Evolutionary conservation across 1,284 basidiomycete species (phyloP), one percentile per base, ranked within the genome.

Genomic region (Ganoderma multipileum): DNA sequence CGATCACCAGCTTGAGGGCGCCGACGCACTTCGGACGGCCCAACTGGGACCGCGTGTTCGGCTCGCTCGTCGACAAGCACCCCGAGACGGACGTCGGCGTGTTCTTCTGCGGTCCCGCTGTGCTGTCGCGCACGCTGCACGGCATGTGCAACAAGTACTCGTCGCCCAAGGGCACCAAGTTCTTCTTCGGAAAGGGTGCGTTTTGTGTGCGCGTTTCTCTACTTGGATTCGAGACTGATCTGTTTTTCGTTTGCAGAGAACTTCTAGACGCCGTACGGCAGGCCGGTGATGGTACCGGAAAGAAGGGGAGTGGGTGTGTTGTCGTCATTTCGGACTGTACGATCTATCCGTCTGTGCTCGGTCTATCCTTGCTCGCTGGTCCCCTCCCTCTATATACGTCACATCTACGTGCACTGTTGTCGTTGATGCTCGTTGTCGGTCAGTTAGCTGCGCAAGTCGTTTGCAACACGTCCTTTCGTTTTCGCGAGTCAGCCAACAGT

Each of bases 11-110:
- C 0, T 83, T 97, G 3, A 86, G 94, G 30, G 91, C 95, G 0
- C 95, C 95, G 0, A 97, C 95, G n/a, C 95, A 96, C 81, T 97
- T 93, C 78, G 95, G 95, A 30, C 83, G 95, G 67, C 95, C 95
- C n/a, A 95, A 96, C 79, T 97, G 95, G 95, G 91, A 95, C 75
- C 84, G 87, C 54, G 91, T 95, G 28, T 97, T 95, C 80, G 80
- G 85, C 55, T 90, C 89, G 11, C 87, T 97, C 63, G 85, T 84
- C 2, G 89, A 92, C 76, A 93, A 91, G 78, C 95, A 97, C 76
- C 88, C 91, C 0, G 91, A 93, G 73, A 93, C 94, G 2, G 94
- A 96, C 75, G 89, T 95, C 64, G 95, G 95, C 62, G 93, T 95
- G 78, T 92, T 94, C 82, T 94, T 92, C 83, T 96, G 94, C 77